Evolutionary conservation across 306 rosid genomes (phyloP).

Genomic region (Echinosophora koreensis): DNA sequence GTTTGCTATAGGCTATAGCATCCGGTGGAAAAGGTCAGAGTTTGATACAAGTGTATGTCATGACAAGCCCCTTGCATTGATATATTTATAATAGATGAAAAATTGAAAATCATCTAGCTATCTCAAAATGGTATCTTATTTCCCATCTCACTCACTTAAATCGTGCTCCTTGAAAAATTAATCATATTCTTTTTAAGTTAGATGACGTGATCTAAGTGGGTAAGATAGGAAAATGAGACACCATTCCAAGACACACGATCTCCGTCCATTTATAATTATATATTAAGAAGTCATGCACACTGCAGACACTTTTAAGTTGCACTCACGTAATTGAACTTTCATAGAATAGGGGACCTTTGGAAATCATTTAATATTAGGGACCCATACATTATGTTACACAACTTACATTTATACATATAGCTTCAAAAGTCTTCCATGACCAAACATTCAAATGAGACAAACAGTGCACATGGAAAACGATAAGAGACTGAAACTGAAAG

Average conservation of each 20-base stretch:
- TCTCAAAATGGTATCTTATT: no score
- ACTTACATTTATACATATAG: background rate
- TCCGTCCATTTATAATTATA: no score
- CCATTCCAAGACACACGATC: no score
- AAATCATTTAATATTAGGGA: conserved; percentile 40
- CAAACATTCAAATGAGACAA: conserved; percentile 46
- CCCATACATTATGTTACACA: conserved; percentile 4
- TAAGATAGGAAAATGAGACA: no score
- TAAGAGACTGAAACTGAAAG: conserved; percentile 46
- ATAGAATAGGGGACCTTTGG: background rate
- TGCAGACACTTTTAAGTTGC: background rate
- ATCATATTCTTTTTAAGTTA: no score
- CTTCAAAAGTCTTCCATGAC: conserved; percentile 43
- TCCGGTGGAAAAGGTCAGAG: background rate
- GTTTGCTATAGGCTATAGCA: background rate
- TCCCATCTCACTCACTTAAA: no score
- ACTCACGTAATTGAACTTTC: conserved; percentile 7
- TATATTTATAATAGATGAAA: no score
- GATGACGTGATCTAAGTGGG: no score
- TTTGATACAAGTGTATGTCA: background rate
- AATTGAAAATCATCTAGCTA: no score
- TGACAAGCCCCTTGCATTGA: no score
- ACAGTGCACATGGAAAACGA: conserved; percentile 43
- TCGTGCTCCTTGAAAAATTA: no score
- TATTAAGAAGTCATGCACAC: background rate